Evolutionary conservation across 2,329 filamentous ascomycete genomes (phyloP), one percentile per base, ranked within the genome.

Genomic region (Cordyceps cateniannulata): DNA sequence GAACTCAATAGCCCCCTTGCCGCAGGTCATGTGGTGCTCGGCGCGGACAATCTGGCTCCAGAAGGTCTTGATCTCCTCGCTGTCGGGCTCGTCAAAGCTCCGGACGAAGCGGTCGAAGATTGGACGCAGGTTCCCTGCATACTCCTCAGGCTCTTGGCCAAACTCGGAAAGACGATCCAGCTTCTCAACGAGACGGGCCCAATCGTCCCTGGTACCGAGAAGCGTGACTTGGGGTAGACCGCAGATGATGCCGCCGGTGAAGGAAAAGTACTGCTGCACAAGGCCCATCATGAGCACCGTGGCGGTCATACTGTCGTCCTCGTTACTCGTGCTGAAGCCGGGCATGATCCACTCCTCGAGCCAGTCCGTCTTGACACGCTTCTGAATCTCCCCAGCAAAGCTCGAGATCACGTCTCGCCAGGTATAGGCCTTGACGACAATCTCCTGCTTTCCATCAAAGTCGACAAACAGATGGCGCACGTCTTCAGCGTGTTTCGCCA

Each of bases 401-500:
- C 64, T 64, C 2, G 56, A 61, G 1, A 72, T 61, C 9, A 74
- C 65, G 0, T 64, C 57, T 3, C 63, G 63, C 71, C 71, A 74
- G 0, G 64, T 64, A 2, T 62, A 49, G 0, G 63, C 66, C 16
- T 62, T 58, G 1, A 75, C 70, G 1, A 64, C 52, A 24, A 83
- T 75, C 25, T 76, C 71, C 61, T 79, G 69, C 61, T 76, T 71
- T 0, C 74, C 78, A 12, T 72, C 60, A 58, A 80, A 77, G 7
- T 72, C 65, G 8, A 83, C 80, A 63, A 83, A 83, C 16, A 76
- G 59, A 5, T 70, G 65, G 2, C 79, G 71, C 0, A 82, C 56
- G 6, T 77, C 71, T 54, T 83, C 79, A 6, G 77, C 73, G 63
- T 84, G 72, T 0, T 69, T 69, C 32, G 76, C 74, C 70, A 83